Evolutionary conservation across 306 rosid species (phyloP).

Genomic region (Malus sylvestris): DNA sequence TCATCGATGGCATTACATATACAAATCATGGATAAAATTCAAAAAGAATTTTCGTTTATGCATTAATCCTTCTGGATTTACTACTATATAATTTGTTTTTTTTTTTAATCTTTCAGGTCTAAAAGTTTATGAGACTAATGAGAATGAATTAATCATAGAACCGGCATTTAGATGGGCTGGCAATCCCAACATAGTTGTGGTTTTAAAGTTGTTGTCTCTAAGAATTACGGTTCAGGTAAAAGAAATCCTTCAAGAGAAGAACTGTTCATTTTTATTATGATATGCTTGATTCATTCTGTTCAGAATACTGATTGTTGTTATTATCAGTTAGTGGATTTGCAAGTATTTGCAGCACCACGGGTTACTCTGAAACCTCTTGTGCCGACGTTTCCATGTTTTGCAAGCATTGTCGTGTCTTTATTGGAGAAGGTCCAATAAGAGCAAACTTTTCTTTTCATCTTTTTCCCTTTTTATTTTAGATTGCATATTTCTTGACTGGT

Average conservation of each 20-base stretch:
- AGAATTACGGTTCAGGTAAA: conserved; percentile 62
- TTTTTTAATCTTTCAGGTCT: conserved; percentile 45
- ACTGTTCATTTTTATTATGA: conserved; percentile 5
- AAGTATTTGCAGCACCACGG: conserved; percentile 63
- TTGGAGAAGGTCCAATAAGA: conserved; percentile 59
- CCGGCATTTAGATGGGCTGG: conserved; percentile 84
- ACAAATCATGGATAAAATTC: background rate
- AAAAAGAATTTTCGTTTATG: background rate
- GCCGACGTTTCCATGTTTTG: conserved; percentile 90
- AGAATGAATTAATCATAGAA: conserved; percentile 79
- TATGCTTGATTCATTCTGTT: conserved; percentile 10
- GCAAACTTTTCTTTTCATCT: background rate
- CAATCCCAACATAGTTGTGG: conserved; percentile 66
- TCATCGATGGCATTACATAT: background rate
- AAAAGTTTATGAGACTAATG: conserved; percentile 69
- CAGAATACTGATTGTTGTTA: conserved; percentile 26
- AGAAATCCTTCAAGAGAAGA: conserved; percentile 6
- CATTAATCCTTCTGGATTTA: background rate
- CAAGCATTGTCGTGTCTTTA: conserved; percentile 61
- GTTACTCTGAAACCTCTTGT: conserved; percentile 76
- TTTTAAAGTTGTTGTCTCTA: conserved; percentile 42
- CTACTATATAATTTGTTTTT: background rate
- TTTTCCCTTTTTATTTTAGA: background rate
- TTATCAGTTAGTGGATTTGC: conserved; percentile 78
- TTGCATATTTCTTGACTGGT: background rate